These are phyloP conservation scores for Diaporthe sp. DNA, from an alignment of 2,329 filamentous ascomycete genomes.

Conservation along the genomic window DNA sequence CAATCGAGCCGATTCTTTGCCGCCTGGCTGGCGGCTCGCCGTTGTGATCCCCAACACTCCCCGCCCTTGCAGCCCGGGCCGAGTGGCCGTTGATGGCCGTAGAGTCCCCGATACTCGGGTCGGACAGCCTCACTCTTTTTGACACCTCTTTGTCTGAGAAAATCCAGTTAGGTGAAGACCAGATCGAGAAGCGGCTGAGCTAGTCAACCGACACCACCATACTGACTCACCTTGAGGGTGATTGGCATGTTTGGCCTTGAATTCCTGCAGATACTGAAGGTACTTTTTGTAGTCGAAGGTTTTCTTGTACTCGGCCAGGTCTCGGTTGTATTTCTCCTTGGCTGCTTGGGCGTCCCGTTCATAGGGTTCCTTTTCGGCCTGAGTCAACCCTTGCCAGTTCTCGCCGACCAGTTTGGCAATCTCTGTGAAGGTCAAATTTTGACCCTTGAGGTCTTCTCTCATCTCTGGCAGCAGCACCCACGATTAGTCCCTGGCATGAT, in stretches of 20 bases:
- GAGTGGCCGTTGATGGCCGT: slow-evolving; percentile 60
- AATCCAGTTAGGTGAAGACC: slow-evolving; percentile 34
- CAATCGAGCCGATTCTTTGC: slow-evolving; percentile 62
- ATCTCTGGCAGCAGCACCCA: slow-evolving; percentile 65
- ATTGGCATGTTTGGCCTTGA: slow-evolving; percentile 79
- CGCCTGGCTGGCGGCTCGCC: slow-evolving; percentile 57
- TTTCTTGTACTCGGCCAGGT: slow-evolving; percentile 82
- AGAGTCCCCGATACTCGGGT: slow-evolving; percentile 50
- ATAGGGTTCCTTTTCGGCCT: slow-evolving; percentile 77
- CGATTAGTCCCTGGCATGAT: background rate
- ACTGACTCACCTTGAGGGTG: slow-evolving; percentile 65
- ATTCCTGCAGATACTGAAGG: slow-evolving; percentile 79
- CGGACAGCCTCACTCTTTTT: slow-evolving; percentile 63
- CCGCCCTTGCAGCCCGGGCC: slow-evolving; percentile 55
- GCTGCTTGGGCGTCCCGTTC: slow-evolving; percentile 79
- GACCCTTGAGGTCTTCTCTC: slow-evolving; percentile 81
- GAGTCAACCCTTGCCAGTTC: slow-evolving; percentile 80
- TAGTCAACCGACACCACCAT: background rate
- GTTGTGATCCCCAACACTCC: slow-evolving; percentile 23
- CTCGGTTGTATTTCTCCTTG: slow-evolving; percentile 83
- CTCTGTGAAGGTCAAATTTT: slow-evolving; percentile 84
- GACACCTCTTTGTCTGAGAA: slow-evolving; percentile 60
- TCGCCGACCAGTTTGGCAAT: slow-evolving; percentile 87
- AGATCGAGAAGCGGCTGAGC: slow-evolving; percentile 5
- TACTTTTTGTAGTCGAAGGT: slow-evolving; percentile 78